These are phyloP conservation scores for Suillus plorans DNA, from an alignment of 768 basidiomycete species.

Conservation along the genomic window DNA sequence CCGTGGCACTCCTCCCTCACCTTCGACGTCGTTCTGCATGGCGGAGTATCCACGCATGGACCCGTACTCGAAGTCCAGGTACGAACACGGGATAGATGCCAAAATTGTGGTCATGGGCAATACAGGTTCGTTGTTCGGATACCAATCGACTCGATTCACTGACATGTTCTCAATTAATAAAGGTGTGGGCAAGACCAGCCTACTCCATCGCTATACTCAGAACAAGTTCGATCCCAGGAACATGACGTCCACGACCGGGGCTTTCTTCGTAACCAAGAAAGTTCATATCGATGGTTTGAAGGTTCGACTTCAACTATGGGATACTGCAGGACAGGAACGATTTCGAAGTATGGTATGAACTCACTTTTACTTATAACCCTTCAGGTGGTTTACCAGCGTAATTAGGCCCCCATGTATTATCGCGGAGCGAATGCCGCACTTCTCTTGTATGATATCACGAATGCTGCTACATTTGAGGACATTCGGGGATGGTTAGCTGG, in stretches of 20 bases:
- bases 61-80: slow-evolving; percentile 66
- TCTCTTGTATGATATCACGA: slow-evolving; percentile 94
- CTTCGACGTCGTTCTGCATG: slow-evolving; percentile 41
- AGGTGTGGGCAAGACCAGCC: slow-evolving; percentile 93
- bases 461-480: slow-evolving; percentile 84
- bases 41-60: slow-evolving; percentile 60
- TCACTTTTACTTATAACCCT: not conserved
- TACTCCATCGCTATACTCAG: slow-evolving; percentile 87
- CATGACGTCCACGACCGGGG: slow-evolving; percentile 88
- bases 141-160: slow-evolving; percentile 16
- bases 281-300: slow-evolving; percentile 81
- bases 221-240: slow-evolving; percentile 88
- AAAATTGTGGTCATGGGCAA: slow-evolving; percentile 97
- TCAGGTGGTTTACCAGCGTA: slow-evolving; percentile 15
- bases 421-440: slow-evolving; percentile 94
- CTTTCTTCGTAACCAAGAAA: slow-evolving; percentile 94
- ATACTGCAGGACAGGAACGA: slow-evolving; percentile 92
- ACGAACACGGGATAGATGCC: slow-evolving; percentile 85
- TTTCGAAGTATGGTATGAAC: slow-evolving; percentile 82
- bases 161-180: slow-evolving; percentile 12
- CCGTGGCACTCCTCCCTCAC: slow-evolving; percentile 39
- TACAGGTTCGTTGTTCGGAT: slow-evolving; percentile 41
- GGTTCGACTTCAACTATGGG: slow-evolving; percentile 88
- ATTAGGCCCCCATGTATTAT: slow-evolving; percentile 94
- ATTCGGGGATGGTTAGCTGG: slow-evolving; percentile 91